Base-by-base conservation (phyloP, 192 early-diverging fungal genomes). In the Pilobolus umbonatus region DNA sequence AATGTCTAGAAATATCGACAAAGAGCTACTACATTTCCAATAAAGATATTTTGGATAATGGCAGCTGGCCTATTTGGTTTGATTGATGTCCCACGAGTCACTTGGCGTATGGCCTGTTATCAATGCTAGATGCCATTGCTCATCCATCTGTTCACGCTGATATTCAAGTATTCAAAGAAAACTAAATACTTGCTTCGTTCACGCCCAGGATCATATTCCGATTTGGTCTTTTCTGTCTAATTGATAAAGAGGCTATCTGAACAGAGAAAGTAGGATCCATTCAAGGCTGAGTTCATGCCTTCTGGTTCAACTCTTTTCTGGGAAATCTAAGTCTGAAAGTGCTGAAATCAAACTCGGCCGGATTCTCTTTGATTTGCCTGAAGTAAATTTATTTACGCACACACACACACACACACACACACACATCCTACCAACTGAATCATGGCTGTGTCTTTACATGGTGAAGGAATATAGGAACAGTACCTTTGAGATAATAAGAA, bases 261-360 rank as follows among this genome's bases (percentile, higher is more conserved):
- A 43, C 15, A 43, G 42, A 43, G 42, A 21, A 43, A 21, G 22
- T 43, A n/a, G n/a, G 42, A 43, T 43, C 39, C 11, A 1, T 40
- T 40, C 39, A 40, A 40, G 39, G 39, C 39, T 40, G 39, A 40
- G 39, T 40, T 40, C 17, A 40, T 40, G 39, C 39, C 14, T 40
- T 40, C 17, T 10, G 39, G n/a, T n/a, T n/a, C 39, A 10, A 40
- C 11, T 40, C 15, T 43, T 43, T 43, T 43, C n/a, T 43, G 42
- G 42, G 22, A 43, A 21, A 21, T 43, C n/a, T 21, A 43, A 21
- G 42, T 43, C 3, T 43, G 42, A 43, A 43, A 43, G 42, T 19
- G 42, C 42, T 43, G 42, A 43, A 43, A 21, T 43, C 42, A 43
- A 43, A 43, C 42, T 43, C n/a, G n/a, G n/a, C n/a, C n/a, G n/a